Evolutionary conservation across 2,329 filamentous ascomycete genomes (phyloP).

Genomic region (Clonostachys rosea): DNA sequence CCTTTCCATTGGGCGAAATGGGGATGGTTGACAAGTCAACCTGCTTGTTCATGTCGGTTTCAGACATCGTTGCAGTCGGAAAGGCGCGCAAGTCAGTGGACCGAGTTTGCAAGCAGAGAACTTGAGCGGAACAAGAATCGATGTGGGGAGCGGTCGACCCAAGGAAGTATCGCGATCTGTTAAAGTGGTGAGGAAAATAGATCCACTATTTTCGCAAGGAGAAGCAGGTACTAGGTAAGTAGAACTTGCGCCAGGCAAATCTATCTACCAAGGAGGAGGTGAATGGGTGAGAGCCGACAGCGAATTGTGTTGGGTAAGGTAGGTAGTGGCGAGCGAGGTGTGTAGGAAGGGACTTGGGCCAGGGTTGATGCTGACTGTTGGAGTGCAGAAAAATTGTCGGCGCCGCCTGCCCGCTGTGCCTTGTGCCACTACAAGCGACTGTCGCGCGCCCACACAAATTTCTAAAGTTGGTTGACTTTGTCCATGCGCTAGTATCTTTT

Average conservation of each 20-base stretch:
- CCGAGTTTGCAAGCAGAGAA: background rate
- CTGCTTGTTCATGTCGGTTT: constrained; percentile 40
- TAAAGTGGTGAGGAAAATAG: too few species aligned
- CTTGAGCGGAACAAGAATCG: background rate
- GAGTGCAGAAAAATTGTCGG: background rate
- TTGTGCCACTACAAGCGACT: too few species aligned
- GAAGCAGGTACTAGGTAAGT: background rate
- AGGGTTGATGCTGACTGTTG: background rate
- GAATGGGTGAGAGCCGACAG: too few species aligned
- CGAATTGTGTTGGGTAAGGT: too few species aligned
- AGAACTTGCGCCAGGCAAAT: too few species aligned
- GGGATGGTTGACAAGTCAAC: constrained; percentile 66
- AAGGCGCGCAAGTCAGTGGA: background rate
- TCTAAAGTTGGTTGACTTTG: too few species aligned
- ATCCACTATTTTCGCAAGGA: background rate
- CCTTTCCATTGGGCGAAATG: constrained; percentile 57
- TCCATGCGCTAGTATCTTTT: too few species aligned
- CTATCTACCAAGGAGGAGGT: too few species aligned
- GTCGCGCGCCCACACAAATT: too few species aligned
- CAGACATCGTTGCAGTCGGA: constrained; percentile 22
- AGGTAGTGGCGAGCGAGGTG: background rate
- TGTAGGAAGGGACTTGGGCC: background rate
- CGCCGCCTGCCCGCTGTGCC: too few species aligned
- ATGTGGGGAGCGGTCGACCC: background rate
- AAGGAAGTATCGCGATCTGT: background rate